Evolutionary conservation across 1,284 basidiomycete genomes (phyloP).

Genomic region (Vanrija humicola): DNA sequence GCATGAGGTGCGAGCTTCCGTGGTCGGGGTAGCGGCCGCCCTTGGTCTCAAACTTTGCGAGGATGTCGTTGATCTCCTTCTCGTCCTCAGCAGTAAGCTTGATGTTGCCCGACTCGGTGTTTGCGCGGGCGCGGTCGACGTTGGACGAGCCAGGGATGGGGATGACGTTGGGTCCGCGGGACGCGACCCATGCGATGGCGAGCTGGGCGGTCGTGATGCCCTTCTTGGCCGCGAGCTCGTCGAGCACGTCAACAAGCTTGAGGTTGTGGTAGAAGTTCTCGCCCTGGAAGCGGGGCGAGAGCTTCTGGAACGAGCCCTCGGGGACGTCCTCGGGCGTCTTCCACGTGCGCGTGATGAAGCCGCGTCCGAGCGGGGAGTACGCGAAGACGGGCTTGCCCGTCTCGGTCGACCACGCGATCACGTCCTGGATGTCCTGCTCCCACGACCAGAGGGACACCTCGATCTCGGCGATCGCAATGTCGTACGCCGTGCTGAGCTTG

Average conservation of each 20-base stretch:
- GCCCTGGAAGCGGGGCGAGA: slow-evolving; percentile 43
- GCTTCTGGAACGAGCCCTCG: slow-evolving; percentile 38
- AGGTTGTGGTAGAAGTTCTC: slow-evolving; percentile 58
- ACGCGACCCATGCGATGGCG: slow-evolving; percentile 60
- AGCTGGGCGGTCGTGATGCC: slow-evolving; percentile 58
- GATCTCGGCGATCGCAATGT: slow-evolving; percentile 55
- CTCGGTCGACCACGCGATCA: slow-evolving; percentile 49
- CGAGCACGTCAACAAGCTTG: slow-evolving; percentile 54
- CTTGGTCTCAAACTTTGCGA: slow-evolving; percentile 29
- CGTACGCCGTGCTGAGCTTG: not conserved
- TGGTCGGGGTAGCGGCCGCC: slow-evolving; percentile 32
- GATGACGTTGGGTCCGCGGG: slow-evolving; percentile 45
- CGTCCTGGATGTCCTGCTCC: slow-evolving; percentile 51
- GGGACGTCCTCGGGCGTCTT: slow-evolving; percentile 55
- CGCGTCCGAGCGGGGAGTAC: slow-evolving; percentile 61
- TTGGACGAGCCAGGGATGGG: slow-evolving; percentile 58
- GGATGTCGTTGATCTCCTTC: slow-evolving; percentile 50
- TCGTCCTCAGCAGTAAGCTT: slow-evolving; percentile 47
- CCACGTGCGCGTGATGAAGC: slow-evolving; percentile 58
- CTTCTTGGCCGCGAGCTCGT: slow-evolving; percentile 54
- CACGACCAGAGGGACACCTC: slow-evolving; percentile 57
- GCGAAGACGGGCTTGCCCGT: slow-evolving; percentile 56
- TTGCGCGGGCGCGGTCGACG: slow-evolving; percentile 52
- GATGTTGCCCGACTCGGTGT: slow-evolving; percentile 52
- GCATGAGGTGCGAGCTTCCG: slow-evolving; percentile 7